These are phyloP conservation scores for Hanseniaspora jakobsenii DNA, from an alignment of 805 yeast species.

Conservation along the genomic window DNA sequence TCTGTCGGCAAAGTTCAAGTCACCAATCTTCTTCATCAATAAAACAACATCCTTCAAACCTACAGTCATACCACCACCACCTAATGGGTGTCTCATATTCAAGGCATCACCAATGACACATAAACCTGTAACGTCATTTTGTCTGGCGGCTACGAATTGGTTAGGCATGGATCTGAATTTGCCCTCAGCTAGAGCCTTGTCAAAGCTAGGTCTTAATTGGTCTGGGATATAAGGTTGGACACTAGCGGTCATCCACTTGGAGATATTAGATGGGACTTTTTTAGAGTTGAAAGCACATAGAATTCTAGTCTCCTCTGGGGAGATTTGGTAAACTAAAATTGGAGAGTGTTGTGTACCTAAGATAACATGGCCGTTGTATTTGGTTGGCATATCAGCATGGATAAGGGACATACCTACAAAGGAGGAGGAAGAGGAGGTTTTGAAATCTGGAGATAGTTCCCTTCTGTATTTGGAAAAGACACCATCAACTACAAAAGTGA, in stretches of 20 bases:
- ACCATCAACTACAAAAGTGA: slow-evolving; percentile 82
- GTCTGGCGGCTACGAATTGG: slow-evolving; percentile 71
- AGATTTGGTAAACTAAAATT: slow-evolving; percentile 74
- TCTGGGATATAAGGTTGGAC: slow-evolving; percentile 65
- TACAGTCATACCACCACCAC: slow-evolving; percentile 99
- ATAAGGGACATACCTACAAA: slow-evolving; percentile 73
- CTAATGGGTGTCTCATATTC: slow-evolving; percentile 95
- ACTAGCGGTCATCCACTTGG: slow-evolving; percentile 43
- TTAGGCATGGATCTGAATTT: slow-evolving; percentile 84
- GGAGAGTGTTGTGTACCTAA: slow-evolving; percentile 74
- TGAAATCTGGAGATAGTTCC: slow-evolving; percentile 46
- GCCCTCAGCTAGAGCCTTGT: slow-evolving; percentile 43
- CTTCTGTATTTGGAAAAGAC: slow-evolving; percentile 86
- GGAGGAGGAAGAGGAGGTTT: slow-evolving; percentile 65
- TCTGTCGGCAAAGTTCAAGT: slow-evolving; percentile 41
- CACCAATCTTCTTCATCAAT: slow-evolving; percentile 39
- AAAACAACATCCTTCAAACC: slow-evolving; percentile 75
- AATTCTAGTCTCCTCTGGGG: slow-evolving; percentile 71
- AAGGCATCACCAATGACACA: slow-evolving; percentile 83
- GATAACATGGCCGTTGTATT: slow-evolving; percentile 78
- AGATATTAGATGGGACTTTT: slow-evolving; percentile 59
- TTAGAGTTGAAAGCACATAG: slow-evolving; percentile 72
- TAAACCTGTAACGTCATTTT: slow-evolving; percentile 60
- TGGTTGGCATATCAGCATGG: slow-evolving; percentile 63
- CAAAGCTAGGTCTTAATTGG: slow-evolving; percentile 53